Evolutionary conservation across 129 eudicot genomes (phyloP), one percentile per base, ranked within the genome.

Genomic region (Helichrysum umbraculigerum): DNA sequence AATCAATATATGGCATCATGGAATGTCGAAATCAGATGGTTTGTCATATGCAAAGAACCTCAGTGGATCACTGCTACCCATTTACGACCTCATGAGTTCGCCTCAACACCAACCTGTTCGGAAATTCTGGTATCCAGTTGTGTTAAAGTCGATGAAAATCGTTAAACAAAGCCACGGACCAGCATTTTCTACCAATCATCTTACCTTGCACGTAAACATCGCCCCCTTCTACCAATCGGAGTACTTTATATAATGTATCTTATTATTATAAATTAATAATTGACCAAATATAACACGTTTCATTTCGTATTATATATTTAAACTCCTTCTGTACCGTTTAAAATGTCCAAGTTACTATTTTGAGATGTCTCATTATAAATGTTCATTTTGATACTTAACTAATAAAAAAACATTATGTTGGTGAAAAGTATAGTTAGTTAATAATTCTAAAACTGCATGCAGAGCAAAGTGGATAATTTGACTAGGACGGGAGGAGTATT

Each of bases 241-340:
- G 15, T 42, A 42, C 14, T 9, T 39, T 15, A 66, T 54, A 70
- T 33, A 74, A 5, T 34, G 58, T 76, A 32, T 51, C 76, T 64
- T 62, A 56, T 37, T 59, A 34, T 35, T 6, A n/a, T n/a, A n/a
- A n/a, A n/a, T 16, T 67, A 56, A 57, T 0, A 69, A 68, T 52
- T 39, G 68, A 33, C 57, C 5, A 57, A 4, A 19, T 57, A 20
- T 58, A 25, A 25, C 28, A 25, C 28, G 1, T 25, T 0, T 25
- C 28, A 25, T 1, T 0, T 25, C 28, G 28, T 25, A 25, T 25
- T 1, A 25, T 25, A 25, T 25, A 25, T 25, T 25, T 25, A n/a
- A n/a, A n/a, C n/a, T n/a, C n/a, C n/a, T n/a, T n/a, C n/a, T n/a
- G n/a, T n/a, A n/a, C n/a, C n/a, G n/a, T n/a, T n/a, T n/a, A n/a